Base-by-base conservation (phyloP, 2,329 filamentous ascomycete genomes). In the Paradendryphiella salina region DNA sequence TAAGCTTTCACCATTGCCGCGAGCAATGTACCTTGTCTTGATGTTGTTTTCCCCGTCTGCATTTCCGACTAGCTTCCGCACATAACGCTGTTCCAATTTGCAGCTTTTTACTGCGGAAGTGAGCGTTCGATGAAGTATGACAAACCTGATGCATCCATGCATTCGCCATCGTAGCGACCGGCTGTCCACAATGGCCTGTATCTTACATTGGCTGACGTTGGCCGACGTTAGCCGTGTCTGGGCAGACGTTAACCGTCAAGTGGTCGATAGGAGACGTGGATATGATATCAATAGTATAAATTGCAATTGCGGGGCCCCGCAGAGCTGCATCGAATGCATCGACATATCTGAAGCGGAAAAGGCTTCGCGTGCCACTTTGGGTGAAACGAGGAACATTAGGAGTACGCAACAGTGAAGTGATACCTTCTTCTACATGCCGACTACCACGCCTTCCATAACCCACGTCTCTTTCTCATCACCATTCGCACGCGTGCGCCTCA, bases 141-240 rank as follows among this genome's bases (percentile, higher is more conserved):
- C 21, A 17, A 34, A 42, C 37, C 17, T 17, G 21, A 35, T 48
- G 38, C 33, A 17, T 20, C 35, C 37, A 20, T 29, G 34, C 40
- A 14, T 33, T 32, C 49, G 36, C 50, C 55, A 49, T 56, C 49
- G 50, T 49, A 50, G 39, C 48, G 42, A 50, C 49, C 35, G 29
- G 46, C 29, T 39, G 26, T n/a, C 28, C 36, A 14, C 15, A 32
- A 39, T 32, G 10, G 8, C 23, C 29, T 35, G 14, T 40, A 15
- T 14, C 14, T 20, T 23, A 33, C 49, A 55, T 57, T 57, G 53
- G 56, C 49, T 47, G 46, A 49, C 46, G 46, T 56, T 46, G 13
- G 47, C 41, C 29, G n/a, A n/a, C n/a, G n/a, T n/a, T n/a, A n/a
- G n/a, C n/a, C n/a, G 26, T 23, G 26, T 44, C 46, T 49, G 40